Percentiles rank a stretch among this genome's conserved stretches.
phyloP scores from a whole-genome alignment of 1,284 basidiomycete genomes.

The Moniliophthora roreri region DNA sequence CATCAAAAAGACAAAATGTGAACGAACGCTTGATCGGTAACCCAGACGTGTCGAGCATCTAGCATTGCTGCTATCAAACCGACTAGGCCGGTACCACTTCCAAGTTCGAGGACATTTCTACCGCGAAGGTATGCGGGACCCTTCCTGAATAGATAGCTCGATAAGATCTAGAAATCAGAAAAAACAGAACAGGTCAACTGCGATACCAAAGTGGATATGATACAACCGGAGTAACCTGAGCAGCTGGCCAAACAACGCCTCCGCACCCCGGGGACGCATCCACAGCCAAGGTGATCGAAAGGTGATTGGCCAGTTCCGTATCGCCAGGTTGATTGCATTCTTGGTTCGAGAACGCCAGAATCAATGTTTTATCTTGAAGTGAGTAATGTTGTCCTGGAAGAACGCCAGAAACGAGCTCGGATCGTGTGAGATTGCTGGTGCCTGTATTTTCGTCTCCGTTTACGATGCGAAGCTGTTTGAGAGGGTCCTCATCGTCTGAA shows the following conservation, averaged over 20 bases:
- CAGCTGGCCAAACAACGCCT: constrained; percentile 90
- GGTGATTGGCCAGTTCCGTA: constrained; percentile 27
- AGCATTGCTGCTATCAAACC: constrained; percentile 80
- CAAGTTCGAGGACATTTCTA: constrained; percentile 77
- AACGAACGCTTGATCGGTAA: constrained; percentile 89
- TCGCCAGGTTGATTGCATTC: constrained; percentile 10
- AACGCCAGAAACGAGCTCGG: constrained; percentile 30
- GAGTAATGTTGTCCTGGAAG: constrained; percentile 61
- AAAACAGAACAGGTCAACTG: constrained; percentile 8
- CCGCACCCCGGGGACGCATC: constrained; percentile 88
- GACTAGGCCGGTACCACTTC: constrained; percentile 88
- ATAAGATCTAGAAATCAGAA: constrained; percentile 59
- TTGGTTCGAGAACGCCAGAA: constrained; percentile 40
- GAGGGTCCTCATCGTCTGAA: constrained; percentile 58
- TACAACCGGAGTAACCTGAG: constrained; percentile 60
- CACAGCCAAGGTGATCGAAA: constrained; percentile 51
- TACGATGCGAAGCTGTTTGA: constrained; percentile 49
- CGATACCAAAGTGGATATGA: constrained; percentile 17
- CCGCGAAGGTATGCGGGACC: constrained; percentile 48
- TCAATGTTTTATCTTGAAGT: constrained; percentile 45
- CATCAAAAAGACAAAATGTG: constrained; percentile 16
- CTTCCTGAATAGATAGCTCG: constrained; percentile 66
- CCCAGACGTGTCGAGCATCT: constrained; percentile 61
- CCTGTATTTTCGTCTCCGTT: constrained; percentile 10
- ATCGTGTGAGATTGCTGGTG: constrained; percentile 11